Conservation (phyloP, 306 rosid genomes). For the Sesbania bispinosa region DNA sequence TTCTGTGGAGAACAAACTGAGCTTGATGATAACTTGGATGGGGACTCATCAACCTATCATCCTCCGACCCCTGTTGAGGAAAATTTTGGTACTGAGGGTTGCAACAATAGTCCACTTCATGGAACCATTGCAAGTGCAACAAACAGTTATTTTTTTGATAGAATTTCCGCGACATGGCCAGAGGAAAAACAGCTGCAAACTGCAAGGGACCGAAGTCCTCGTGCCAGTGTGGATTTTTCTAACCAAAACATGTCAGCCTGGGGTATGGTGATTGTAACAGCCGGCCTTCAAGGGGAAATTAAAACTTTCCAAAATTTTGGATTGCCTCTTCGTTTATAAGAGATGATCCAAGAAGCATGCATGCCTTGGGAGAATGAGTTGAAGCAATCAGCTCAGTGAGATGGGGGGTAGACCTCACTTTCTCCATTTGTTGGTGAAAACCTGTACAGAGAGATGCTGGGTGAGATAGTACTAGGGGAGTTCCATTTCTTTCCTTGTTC, state of each 20-base stretch:
- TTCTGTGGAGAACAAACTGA: slow-evolving; percentile 45
- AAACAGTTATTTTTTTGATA: slow-evolving; percentile 80
- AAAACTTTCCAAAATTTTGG: slow-evolving; percentile 95
- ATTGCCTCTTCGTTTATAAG: slow-evolving; percentile 69
- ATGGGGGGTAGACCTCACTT: slow-evolving; percentile 13
- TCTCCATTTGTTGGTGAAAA: slow-evolving; percentile 38
- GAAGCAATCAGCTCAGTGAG: slow-evolving; percentile 9
- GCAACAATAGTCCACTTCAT: slow-evolving; percentile 62
- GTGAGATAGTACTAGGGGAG: slow-evolving; percentile 56
- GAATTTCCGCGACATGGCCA: slow-evolving; percentile 94
- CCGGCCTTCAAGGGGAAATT: slow-evolving; percentile 89
- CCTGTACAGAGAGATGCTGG: slow-evolving; percentile 61
- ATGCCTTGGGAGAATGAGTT: slow-evolving; percentile 35
- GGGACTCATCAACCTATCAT: slow-evolving; percentile 64
- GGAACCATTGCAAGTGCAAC: slow-evolving; percentile 84
- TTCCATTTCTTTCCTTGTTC: too few species aligned
- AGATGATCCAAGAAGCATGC: slow-evolving; percentile 24
- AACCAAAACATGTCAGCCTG: slow-evolving; percentile 70
- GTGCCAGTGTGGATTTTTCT: slow-evolving; percentile 58
- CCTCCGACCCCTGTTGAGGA: slow-evolving; percentile 99
- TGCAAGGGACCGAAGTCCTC: slow-evolving; percentile 72
- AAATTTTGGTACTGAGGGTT: slow-evolving; percentile 45
- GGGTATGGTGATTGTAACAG: slow-evolving; percentile 98
- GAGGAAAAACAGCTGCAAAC: slow-evolving; percentile 75
- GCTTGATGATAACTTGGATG: slow-evolving; percentile 51